A percentile compares a stretch with the other conserved stretches of the same genome.
phyloP scores from a whole-genome alignment of 2,329 filamentous ascomycete species.

The Rhinocladiella mackenziei region DNA sequence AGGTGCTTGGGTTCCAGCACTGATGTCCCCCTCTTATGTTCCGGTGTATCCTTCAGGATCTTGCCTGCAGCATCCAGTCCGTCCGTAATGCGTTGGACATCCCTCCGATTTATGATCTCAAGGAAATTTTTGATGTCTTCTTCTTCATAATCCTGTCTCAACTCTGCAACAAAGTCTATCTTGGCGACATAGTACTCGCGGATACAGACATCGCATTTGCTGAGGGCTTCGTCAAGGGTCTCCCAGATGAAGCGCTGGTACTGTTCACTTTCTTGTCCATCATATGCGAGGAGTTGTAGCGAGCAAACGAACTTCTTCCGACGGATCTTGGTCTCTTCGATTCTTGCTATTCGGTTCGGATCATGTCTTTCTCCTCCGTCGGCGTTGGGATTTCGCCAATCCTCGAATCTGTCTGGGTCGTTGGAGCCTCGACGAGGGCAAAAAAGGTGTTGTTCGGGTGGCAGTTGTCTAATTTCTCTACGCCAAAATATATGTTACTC shows the following conservation, averaged over 20 bases:
- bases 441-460: conserved; percentile 57
- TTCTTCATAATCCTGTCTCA: conserved; percentile 54
- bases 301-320: conserved; percentile 63
- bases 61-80: conserved; percentile 57
- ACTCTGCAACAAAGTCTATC: conserved; percentile 57
- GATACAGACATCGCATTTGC: conserved; percentile 65
- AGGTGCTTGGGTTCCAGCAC: conserved; percentile 59
- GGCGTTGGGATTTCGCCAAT: conserved; percentile 42
- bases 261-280: conserved; percentile 55
- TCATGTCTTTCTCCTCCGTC: conserved; percentile 42
- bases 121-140: conserved; percentile 50
- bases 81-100: conserved; percentile 58
- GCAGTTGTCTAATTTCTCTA: conserved; percentile 42
- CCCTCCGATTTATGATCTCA: conserved; percentile 55
- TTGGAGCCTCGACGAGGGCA: conserved; percentile 63
- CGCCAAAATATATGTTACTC: neutral
- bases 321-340: conserved; percentile 54
- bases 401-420: conserved; percentile 62
- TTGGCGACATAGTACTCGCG: conserved; percentile 70
- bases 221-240: conserved; percentile 57
- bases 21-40: conserved; percentile 48
- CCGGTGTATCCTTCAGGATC: conserved; percentile 50
- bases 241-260: conserved; percentile 58
- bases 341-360: conserved; percentile 38
- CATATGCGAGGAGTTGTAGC: conserved; percentile 65